These are phyloP conservation scores for Dacryopinax primogenitus DNA, from an alignment of 768 basidiomycete species.

Conservation along the genomic window DNA sequence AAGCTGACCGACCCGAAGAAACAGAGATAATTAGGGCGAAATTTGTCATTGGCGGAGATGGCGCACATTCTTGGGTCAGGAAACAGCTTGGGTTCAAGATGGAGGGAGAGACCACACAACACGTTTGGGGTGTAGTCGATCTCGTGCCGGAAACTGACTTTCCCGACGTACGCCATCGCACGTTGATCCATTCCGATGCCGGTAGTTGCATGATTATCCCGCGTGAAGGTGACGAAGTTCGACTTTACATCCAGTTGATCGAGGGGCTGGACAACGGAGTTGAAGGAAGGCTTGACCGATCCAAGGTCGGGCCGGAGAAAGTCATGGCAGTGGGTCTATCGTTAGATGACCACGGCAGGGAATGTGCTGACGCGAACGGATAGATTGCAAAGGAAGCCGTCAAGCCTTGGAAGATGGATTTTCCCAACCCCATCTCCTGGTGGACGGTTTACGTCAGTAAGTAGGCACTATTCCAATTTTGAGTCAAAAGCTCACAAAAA, in stretches of 20 bases:
- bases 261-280: not conserved
- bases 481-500: not conserved
- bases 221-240: conserved; percentile 5
- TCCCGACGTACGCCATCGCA: conserved; percentile 17
- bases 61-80: conserved; percentile 22
- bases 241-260: not conserved
- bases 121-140: conserved; percentile 21
- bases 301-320: conserved; percentile 8
- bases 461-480: not conserved
- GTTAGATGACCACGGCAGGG: not conserved
- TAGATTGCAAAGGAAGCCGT: conserved; percentile 12
- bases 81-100: conserved; percentile 15
- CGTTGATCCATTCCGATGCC: conserved; percentile 17
- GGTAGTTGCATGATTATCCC: conserved; percentile 15
- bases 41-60: conserved; percentile 63
- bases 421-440: conserved; percentile 17
- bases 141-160: conserved; percentile 17
- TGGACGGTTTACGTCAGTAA: conserved; percentile 19
- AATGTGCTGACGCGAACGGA: not conserved
- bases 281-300: not conserved
- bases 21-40: conserved; percentile 52
- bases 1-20: conserved; percentile 14
- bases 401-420: conserved; percentile 17
- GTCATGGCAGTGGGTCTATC: conserved; percentile 11
- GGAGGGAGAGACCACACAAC: conserved; percentile 20